phyloP scores from a whole-genome alignment of 208 protist species.

The Wallacemonas sp. region DNA sequence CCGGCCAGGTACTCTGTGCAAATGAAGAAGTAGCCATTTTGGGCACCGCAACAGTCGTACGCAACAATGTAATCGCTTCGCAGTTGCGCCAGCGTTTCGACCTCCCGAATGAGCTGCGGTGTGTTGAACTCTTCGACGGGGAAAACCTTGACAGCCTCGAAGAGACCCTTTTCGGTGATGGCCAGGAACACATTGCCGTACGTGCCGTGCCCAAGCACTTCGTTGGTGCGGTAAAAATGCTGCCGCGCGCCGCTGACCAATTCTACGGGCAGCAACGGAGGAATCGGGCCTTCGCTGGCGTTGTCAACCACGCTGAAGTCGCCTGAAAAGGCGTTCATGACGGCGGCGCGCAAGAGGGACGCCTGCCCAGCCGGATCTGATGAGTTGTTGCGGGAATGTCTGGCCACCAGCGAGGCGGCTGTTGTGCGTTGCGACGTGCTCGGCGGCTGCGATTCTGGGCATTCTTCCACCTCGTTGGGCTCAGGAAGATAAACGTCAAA shows the following conservation, averaged over 20 bases:
- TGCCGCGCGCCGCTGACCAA: constrained; percentile 45
- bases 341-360: no score
- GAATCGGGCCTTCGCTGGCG: not conserved
- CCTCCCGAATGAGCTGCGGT: constrained; percentile 51
- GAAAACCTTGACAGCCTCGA: constrained; percentile 77
- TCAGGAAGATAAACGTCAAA: constrained; percentile 38
- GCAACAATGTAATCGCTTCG: constrained; percentile 94
- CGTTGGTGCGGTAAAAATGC: constrained; percentile 43
- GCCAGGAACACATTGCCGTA: constrained; percentile 72
- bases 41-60: constrained; percentile 86
- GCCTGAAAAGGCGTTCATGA: not conserved
- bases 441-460: constrained; percentile 6
- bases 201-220: constrained; percentile 49
- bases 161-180: constrained; percentile 55
- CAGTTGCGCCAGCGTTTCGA: constrained; percentile 65
- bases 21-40: constrained; percentile 65
- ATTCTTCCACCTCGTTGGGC: constrained; percentile 14
- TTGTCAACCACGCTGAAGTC: not conserved
- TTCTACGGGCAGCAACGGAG: constrained; percentile 14
- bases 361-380: not conserved
- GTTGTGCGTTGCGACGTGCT: constrained; percentile 12
- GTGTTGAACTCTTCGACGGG: constrained; percentile 27
- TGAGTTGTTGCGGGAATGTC: not conserved
- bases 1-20: constrained; percentile 85
- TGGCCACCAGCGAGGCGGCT: not conserved